Base-by-base conservation (phyloP, 108 stramenopile genomes). In the Nannochloropsis gaditana region DNA sequence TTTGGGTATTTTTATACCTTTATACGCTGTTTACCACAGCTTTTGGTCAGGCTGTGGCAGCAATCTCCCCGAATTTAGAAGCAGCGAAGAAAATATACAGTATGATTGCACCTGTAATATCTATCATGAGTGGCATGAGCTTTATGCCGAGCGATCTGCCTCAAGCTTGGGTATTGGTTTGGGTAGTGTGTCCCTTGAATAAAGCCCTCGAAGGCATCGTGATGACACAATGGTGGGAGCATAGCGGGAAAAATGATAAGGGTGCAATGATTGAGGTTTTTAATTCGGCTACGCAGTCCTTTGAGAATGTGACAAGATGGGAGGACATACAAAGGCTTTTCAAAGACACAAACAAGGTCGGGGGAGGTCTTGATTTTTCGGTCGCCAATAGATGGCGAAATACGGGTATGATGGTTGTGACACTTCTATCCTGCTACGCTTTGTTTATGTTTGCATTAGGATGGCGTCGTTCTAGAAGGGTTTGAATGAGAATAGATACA, bases 1-100 rank as follows among this genome's bases (percentile, higher is more conserved):
- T 85, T 84, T 90, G 89, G 89, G 44, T 42, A 5, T 82, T 88
- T 73, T n/a, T 73, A 2, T 73, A 19, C n/a, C 59, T 73, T 15
- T 73, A 73, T n/a, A 73, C n/a, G 59, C 4, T 73, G 3, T 73
- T 73, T n/a, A n/a, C 59, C 59, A 73, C 59, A n/a, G 59, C 59
- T 15, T 73, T 73, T 4, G 59, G 59, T 15, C 59, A 73, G 59
- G 59, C 59, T n/a, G 15, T 73, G 59, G 59, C 59, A n/a, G 59
- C 59, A 2, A n/a, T 73, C 5, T 19, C 59, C 19, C 59, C 59
- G 19, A 73, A n/a, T n/a, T 19, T n/a, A 15, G 19, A 73, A 4
- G n/a, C 59, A 2, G 59, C 59, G 2, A 15, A 73, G 5, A 73
- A 15, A n/a, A 19, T 73, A 19, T 73, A 73, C n/a, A 73, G n/a